Evolutionary conservation across 345 rosid species (phyloP).

Genomic region (Aquilaria malaccensis): DNA sequence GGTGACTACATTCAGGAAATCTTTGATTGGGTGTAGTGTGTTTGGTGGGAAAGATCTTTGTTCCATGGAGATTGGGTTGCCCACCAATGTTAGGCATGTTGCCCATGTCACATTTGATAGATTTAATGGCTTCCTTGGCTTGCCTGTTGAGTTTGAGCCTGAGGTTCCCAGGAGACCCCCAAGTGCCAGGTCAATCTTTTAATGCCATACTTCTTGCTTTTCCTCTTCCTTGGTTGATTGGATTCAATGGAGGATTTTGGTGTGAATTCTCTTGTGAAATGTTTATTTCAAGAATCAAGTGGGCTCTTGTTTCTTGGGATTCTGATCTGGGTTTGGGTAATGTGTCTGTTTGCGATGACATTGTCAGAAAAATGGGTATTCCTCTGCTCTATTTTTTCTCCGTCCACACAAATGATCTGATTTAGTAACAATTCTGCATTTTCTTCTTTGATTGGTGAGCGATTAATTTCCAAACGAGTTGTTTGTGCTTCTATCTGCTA

Average conservation of each 20-base stretch:
- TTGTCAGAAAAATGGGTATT: not conserved
- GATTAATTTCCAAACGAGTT: not conserved
- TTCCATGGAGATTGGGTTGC: conserved; percentile 93
- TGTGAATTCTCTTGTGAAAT: not conserved
- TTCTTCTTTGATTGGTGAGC: not conserved
- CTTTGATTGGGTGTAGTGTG: conserved; percentile 64
- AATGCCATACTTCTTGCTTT: not conserved
- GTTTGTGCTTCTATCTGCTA: not conserved
- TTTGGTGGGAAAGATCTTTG: conserved; percentile 51
- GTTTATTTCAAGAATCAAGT: no score
- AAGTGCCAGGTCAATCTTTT: conserved; percentile 68
- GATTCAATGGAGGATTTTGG: not conserved
- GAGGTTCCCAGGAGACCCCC: conserved; percentile 93
- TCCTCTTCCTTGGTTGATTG: not conserved
- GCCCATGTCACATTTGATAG: conserved; percentile 99
- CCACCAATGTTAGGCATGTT: conserved; percentile 90
- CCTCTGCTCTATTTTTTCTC: no score
- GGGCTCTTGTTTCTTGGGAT: not conserved
- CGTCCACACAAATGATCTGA: not conserved
- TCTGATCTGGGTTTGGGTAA: conserved; percentile 6
- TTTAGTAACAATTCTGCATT: not conserved
- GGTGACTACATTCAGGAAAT: conserved; percentile 66
- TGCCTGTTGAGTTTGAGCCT: conserved; percentile 98
- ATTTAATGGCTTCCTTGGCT: conserved; percentile 94
- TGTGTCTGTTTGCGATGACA: not conserved